phyloP scores from a whole-genome alignment of 2,329 filamentous ascomycete genomes.

The Grosmannia clavigera region DNA sequence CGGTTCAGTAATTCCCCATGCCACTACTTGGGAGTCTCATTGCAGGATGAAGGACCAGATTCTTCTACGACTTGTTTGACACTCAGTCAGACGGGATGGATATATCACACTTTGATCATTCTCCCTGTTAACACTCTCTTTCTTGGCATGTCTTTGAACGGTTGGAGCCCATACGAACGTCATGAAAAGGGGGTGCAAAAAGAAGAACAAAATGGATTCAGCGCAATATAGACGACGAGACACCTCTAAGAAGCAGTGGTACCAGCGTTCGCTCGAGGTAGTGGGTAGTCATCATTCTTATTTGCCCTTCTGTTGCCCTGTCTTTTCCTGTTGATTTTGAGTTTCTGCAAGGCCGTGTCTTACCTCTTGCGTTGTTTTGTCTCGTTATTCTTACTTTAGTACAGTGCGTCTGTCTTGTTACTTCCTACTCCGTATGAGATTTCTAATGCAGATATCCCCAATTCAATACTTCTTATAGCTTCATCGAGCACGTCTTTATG shows the following conservation, averaged over 20 bases:
- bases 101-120: background rate
- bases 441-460: constrained; percentile 50
- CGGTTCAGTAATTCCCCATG: constrained; percentile 2
- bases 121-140: background rate
- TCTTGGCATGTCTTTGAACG: background rate
- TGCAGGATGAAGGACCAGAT: background rate
- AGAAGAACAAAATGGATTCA: background rate
- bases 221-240: background rate
- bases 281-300: background rate
- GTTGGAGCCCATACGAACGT: background rate
- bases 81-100: background rate
- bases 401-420: constrained; percentile 11
- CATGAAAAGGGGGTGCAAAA: background rate
- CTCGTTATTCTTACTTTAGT: constrained; percentile 6
- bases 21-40: background rate
- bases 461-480: constrained; percentile 9
- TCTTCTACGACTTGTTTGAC: background rate
- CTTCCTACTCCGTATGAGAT: constrained; percentile 40
- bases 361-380: constrained; percentile 1
- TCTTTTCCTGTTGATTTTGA: background rate
- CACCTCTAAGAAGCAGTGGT: background rate
- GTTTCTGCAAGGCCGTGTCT: background rate
- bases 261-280: background rate
- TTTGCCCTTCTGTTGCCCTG: background rate
- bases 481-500: background rate